Evolutionary conservation across 169 alveolate species (phyloP), one percentile per base, ranked within the genome.

Genomic region (Eimeria sp.): DNA sequence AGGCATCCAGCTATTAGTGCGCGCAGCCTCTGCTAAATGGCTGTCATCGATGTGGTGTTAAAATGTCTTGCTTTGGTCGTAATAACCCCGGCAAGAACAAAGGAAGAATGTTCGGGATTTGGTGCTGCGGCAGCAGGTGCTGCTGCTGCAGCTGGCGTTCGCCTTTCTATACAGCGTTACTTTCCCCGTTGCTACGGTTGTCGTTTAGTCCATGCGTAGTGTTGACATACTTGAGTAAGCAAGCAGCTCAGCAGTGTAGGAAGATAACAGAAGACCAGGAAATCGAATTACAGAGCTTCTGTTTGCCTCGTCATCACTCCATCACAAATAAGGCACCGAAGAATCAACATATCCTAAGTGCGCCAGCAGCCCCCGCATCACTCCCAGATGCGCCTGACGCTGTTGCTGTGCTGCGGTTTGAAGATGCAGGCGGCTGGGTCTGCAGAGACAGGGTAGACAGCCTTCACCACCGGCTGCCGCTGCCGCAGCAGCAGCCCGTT

Each of bases 91-190:
- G 9, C n/a, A 3, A 70, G 47, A 30, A 70, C 80, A 70, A 34
- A n/a, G 22, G 13, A 70, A 51, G 30, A 70, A 14, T 51, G 5
- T n/a, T 10, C n/a, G n/a, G 14, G 49, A 25, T 11, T 70, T 47
- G 92, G 47, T 10, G 92, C 92, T 25, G 92, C 92, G 27, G 92
- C 92, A 84, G 91, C 75, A 54, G 76, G 61, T 7, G 40, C 84
- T 75, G 84, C 84, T 34, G 84, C 84, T 43, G 30, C 84, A 4
- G 84, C 84, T 43, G 4, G 58, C 61, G 18, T 58, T 11, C 84
- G 18, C 2, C 40, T 63, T 4, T 49, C 25, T 47, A 25, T 76
- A 5, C 61, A 9, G 34, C 11, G 87, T 63, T 76, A n/a, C 87
- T 45, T 22, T n/a, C 25, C 45, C 65, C 25, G 87, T n/a, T 45